These are phyloP conservation scores for Teunomyces kruisii DNA, from an alignment of 805 yeast genomes.

Conservation along the genomic window DNA sequence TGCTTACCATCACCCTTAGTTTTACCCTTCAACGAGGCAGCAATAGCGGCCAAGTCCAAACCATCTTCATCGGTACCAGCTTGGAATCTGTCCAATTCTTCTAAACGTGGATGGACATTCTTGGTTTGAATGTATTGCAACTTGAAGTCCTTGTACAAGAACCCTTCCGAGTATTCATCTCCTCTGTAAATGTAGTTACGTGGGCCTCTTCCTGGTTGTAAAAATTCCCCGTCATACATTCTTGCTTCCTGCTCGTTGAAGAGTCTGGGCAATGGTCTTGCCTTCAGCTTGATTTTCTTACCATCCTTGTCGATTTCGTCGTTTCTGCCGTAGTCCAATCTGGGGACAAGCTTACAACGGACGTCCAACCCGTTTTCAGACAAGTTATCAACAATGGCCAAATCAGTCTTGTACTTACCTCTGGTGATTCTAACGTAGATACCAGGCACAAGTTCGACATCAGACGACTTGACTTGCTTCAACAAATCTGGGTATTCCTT, in stretches of 20 bases:
- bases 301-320: slow-evolving; percentile 52
- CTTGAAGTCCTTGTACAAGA: slow-evolving; percentile 80
- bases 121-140: slow-evolving; percentile 79
- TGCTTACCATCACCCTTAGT: slow-evolving; percentile 25
- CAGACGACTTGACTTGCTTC: slow-evolving; percentile 85
- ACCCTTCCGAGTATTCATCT: slow-evolving; percentile 90
- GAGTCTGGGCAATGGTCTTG: slow-evolving; percentile 81
- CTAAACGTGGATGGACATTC: slow-evolving; percentile 80
- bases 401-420: slow-evolving; percentile 89
- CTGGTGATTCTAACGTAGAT: slow-evolving; percentile 86
- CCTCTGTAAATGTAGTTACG: slow-evolving; percentile 69
- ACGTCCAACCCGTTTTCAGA: slow-evolving; percentile 95
- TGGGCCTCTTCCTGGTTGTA: slow-evolving; percentile 64
- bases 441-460: slow-evolving; percentile 87
- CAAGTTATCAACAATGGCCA: slow-evolving; percentile 89
- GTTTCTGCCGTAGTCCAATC: slow-evolving; percentile 84
- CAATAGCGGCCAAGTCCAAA: slow-evolving; percentile 83
- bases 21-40: slow-evolving; percentile 73
- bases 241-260: slow-evolving; percentile 89
- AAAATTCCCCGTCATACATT: slow-evolving; percentile 72
- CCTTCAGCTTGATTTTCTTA: slow-evolving; percentile 48
- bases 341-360: slow-evolving; percentile 88
- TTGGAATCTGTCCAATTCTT: slow-evolving; percentile 81
- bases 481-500: slow-evolving; percentile 91
- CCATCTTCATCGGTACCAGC: slow-evolving; percentile 74